Conservation (phyloP, 1,139 yeast species). For the Pichia sorboxylosa region DNA sequence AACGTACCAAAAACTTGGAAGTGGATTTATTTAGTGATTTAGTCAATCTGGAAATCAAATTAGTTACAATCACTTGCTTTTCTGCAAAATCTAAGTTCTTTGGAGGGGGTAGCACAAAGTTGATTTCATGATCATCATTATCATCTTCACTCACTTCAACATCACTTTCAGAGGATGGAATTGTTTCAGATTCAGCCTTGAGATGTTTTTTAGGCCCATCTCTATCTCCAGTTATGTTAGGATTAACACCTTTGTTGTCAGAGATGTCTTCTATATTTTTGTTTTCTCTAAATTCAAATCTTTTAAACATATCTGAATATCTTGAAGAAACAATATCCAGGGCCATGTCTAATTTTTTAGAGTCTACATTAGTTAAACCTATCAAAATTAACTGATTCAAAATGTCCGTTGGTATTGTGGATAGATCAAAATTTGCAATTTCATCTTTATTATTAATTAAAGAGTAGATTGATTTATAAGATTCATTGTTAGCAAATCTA, state of each 20-base stretch:
- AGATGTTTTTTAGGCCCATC: no score
- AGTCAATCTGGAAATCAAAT: conserved; percentile 34
- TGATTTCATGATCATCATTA: conserved; percentile 26
- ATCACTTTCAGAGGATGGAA: no score
- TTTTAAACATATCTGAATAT: conserved; percentile 11
- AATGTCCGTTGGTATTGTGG: conserved; percentile 52
- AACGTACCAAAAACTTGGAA: conserved; percentile 62
- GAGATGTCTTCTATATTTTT: not conserved
- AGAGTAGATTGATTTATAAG: conserved; percentile 38
- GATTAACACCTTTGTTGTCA: not conserved
- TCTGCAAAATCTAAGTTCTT: conserved; percentile 34
- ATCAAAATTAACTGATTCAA: conserved; percentile 55
- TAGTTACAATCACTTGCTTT: conserved; percentile 41
- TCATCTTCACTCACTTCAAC: no score
- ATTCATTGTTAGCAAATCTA: conserved; percentile 26
- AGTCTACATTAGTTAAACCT: conserved; percentile 46
- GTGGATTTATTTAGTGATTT: conserved; percentile 67
- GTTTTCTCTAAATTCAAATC: not conserved
- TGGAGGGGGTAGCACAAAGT: conserved; percentile 51
- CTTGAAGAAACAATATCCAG: conserved; percentile 58
- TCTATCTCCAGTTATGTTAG: not conserved
- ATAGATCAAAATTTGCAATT: conserved; percentile 51
- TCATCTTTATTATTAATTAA: conserved; percentile 53
- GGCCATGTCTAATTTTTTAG: conserved; percentile 49
- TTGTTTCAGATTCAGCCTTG: no score